These are phyloP conservation scores for Amorphotheca resinae DNA, from an alignment of 495 filamentous ascomycete species.

Conservation along the genomic window DNA sequence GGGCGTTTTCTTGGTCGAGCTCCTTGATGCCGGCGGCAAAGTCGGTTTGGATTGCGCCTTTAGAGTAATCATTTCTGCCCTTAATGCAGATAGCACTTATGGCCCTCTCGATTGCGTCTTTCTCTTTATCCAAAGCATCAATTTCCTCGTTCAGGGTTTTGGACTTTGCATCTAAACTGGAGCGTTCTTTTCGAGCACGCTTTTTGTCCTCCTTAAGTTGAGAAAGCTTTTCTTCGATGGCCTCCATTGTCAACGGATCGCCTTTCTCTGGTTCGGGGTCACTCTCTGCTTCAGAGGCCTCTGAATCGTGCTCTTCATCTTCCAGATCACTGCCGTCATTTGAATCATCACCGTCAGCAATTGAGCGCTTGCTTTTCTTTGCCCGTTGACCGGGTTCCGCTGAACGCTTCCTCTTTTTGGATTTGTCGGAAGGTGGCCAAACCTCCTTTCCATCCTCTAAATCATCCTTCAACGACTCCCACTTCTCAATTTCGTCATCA, in stretches of 20 bases:
- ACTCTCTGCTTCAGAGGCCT: slow-evolving; percentile 1
- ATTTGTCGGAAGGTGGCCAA: slow-evolving; percentile 29
- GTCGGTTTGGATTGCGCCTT: slow-evolving; percentile 5
- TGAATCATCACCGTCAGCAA: slow-evolving; percentile 3
- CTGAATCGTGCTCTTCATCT: background rate
- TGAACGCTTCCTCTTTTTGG: slow-evolving; percentile 25
- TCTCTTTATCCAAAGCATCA: slow-evolving; percentile 36
- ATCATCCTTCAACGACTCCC: slow-evolving; percentile 33
- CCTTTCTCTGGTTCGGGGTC: slow-evolving; percentile 2
- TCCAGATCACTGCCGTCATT: background rate
- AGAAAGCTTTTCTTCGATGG: slow-evolving; percentile 52
- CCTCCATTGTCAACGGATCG: slow-evolving; percentile 1
- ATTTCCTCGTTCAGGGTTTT: slow-evolving; percentile 41
- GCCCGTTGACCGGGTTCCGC: slow-evolving; percentile 9
- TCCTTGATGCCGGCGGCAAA: slow-evolving; percentile 14
- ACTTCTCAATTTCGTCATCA: slow-evolving; percentile 31
- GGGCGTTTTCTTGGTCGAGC: slow-evolving; percentile 8
- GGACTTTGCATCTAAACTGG: slow-evolving; percentile 21
- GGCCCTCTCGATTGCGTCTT: slow-evolving; percentile 26
- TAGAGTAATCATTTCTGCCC: slow-evolving; percentile 8
- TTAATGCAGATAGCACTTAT: slow-evolving; percentile 9
- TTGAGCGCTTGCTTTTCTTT: slow-evolving; percentile 12
- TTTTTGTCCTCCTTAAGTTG: slow-evolving; percentile 50
- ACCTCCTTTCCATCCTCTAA: slow-evolving; percentile 36
- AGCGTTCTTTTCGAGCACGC: slow-evolving; percentile 31